Conservation (phyloP, 148 eudicot genomes). For the Tetragonia tetragonoides region DNA sequence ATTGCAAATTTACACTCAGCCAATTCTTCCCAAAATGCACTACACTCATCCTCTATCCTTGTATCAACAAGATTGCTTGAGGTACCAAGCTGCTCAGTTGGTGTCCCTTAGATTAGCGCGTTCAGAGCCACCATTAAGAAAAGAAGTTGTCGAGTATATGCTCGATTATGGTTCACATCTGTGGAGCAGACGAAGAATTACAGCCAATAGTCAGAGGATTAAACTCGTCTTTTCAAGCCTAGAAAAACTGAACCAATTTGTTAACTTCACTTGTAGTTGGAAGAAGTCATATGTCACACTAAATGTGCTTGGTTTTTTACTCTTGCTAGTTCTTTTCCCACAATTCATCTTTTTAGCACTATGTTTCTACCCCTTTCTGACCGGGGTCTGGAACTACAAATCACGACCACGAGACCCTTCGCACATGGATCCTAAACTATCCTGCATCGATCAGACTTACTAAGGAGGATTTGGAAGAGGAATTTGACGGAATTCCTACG, state of each 20-base stretch:
- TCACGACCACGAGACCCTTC: constrained; percentile 33
- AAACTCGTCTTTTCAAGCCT: constrained; percentile 12
- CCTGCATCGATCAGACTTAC: constrained; percentile 14
- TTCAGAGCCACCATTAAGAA: constrained; percentile 41
- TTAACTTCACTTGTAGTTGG: constrained; percentile 25
- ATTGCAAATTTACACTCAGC: constrained; percentile 26
- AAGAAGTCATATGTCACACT: constrained; percentile 27
- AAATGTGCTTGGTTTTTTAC: constrained; percentile 15
- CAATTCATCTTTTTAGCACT: constrained; percentile 18
- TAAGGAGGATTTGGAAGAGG: constrained; percentile 38
- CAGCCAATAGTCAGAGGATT: constrained; percentile 29
- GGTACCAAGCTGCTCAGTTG: constrained; percentile 39
- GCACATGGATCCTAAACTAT: constrained; percentile 39
- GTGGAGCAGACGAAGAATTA: constrained; percentile 34
- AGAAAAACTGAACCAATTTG: not conserved
- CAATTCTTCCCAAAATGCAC: constrained; percentile 45
- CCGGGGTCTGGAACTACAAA: constrained; percentile 34
- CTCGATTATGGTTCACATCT: constrained; percentile 33
- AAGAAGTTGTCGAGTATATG: constrained; percentile 39
- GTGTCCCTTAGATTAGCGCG: constrained; percentile 29
- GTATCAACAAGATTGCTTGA: constrained; percentile 25
- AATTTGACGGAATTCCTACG: constrained; percentile 37
- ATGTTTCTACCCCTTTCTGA: constrained; percentile 20
- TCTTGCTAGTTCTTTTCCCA: constrained; percentile 28
- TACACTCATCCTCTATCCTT: constrained; percentile 34